Percentiles rank a stretch among this genome's conserved stretches.
phyloP scores from a whole-genome alignment of 176 grass and related monocot genomes.

The Oryza glaberrima region DNA sequence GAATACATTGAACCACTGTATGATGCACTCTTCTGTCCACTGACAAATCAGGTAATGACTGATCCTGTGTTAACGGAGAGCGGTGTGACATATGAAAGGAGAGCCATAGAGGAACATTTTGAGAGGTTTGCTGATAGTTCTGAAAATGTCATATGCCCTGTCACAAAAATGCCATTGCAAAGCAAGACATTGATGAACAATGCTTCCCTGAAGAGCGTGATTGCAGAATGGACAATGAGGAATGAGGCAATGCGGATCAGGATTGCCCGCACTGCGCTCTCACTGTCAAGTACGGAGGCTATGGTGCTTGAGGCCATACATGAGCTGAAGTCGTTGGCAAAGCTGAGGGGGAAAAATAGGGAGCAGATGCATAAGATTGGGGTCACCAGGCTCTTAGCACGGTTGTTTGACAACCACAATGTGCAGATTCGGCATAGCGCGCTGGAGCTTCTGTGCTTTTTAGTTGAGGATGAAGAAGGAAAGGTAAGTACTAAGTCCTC shows the following conservation, averaged over 20 bases:
- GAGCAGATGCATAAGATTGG: slow-evolving; percentile 72
- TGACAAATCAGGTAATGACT: slow-evolving; percentile 80
- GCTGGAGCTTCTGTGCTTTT: slow-evolving; percentile 61
- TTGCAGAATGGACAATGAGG: slow-evolving; percentile 74
- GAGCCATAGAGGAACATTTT: slow-evolving; percentile 66
- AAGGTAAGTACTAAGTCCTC: slow-evolving; percentile 50
- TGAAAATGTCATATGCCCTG: slow-evolving; percentile 63
- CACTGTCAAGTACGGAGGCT: slow-evolving; percentile 49
- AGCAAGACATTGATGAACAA: slow-evolving; percentile 64
- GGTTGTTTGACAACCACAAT: slow-evolving; percentile 60
- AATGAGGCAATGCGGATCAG: slow-evolving; percentile 71
- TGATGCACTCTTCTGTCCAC: slow-evolving; percentile 77
- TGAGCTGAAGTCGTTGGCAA: slow-evolving; percentile 59
- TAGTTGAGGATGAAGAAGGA: slow-evolving; percentile 80
- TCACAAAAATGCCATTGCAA: slow-evolving; percentile 62
- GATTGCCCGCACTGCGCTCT: slow-evolving; percentile 60
- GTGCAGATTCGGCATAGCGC: slow-evolving; percentile 49
- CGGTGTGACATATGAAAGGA: slow-evolving; percentile 88
- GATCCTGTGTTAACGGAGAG: slow-evolving; percentile 73
- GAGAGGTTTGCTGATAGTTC: slow-evolving; percentile 49
- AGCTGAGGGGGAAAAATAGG: slow-evolving; percentile 59
- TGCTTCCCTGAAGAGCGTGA: slow-evolving; percentile 70
- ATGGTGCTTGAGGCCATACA: slow-evolving; percentile 73
- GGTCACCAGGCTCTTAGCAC: slow-evolving; percentile 69
- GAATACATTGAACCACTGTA: slow-evolving; percentile 79